Evolutionary conservation across 1,284 basidiomycete genomes (phyloP), one percentile per base, ranked within the genome.

Genomic region (Sanghuangporus sanghuang): DNA sequence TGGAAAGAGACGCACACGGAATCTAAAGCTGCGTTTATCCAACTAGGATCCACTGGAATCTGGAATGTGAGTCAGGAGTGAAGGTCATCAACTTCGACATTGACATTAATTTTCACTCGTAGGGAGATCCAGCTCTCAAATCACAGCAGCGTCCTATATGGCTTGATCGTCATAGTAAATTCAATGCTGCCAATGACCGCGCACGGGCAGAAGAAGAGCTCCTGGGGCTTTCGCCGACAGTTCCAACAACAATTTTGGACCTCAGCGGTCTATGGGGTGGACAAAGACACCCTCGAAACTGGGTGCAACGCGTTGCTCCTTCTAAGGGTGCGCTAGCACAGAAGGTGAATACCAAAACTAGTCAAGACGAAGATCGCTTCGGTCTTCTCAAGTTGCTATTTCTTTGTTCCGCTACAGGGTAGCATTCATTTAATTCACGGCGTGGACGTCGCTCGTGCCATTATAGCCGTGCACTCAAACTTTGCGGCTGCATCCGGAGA

Each of bases 241-340:
- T 72, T n/a, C 78, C 73, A 0, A 79, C 82, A 1, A 83, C 83
- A 0, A 83, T 89, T 0, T 74, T 89, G 39, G 79, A 87, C 68
- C 79, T 89, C n/a, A 75, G 78, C 14, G 86, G 86, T 0, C 74
- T 89, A 3, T 88, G 85, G 83, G 86, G 87, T 21, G 82, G 82
- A 1, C 64, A 72, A 14, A 76, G 86, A 5, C 72, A 75, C 5
- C 72, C 78, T 14, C 73, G 76, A 54, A 82, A 84, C 64, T 87
- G 81, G 79, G 77, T 88, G 7, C 69, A 69, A 0, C 76, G 78
- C 23, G 78, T 87, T 12, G 82, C 82, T 0, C 76, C 82, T 0
- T 79, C 79, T 2, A 86, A 87, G 69, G 84, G 84, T 3, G 78
- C 76, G 0, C 70, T 88, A 57, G 74, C 71, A 38, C 70, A 69